Conservation (phyloP, 2,329 filamentous ascomycete species). For the Cryphonectria radicalis region DNA sequence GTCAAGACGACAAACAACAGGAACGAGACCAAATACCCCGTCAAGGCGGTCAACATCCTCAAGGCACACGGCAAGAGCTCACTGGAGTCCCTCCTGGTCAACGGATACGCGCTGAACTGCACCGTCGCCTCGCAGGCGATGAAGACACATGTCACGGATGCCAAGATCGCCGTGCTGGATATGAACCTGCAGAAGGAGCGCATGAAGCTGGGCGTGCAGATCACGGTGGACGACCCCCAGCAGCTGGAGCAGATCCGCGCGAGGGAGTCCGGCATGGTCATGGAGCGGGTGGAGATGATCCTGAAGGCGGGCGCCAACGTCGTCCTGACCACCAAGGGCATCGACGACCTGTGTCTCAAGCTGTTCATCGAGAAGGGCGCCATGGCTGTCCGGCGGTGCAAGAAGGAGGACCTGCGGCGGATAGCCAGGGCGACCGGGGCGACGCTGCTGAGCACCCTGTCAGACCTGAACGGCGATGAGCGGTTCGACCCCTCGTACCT, state of each 20-base stretch:
- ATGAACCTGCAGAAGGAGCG: conserved; percentile 99
- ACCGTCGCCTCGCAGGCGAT: conserved; percentile 98
- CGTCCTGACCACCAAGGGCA: conserved; percentile 95
- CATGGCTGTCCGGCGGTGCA: conserved; percentile 94
- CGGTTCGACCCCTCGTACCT: conserved; percentile 90
- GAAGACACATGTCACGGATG: conserved; percentile 88
- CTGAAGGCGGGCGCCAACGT: conserved; percentile 97
- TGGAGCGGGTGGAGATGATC: conserved; percentile 96
- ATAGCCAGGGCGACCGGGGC: conserved; percentile 97
- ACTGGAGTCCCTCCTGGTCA: conserved; percentile 85
- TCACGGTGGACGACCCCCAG: conserved; percentile 95
- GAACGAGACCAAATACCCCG: conserved; percentile 92
- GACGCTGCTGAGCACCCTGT: conserved; percentile 88
- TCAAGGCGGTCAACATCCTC: conserved; percentile 98
- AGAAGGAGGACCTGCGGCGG: conserved; percentile 95
- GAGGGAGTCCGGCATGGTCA: conserved; percentile 88
- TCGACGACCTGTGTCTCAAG: conserved; percentile 95
- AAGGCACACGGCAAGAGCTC: conserved; percentile 97
- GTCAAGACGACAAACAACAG: conserved; percentile 93
- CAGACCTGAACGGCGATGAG: conserved; percentile 96
- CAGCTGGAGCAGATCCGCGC: conserved; percentile 97
- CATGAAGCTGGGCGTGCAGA: conserved; percentile 99
- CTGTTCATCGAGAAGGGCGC: conserved; percentile 91
- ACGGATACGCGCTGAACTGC: conserved; percentile 97
- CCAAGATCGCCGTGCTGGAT: conserved; percentile 95